Evolutionary conservation across 2,329 filamentous ascomycete species (phyloP).

Genomic region (Cladosporium sp.): DNA sequence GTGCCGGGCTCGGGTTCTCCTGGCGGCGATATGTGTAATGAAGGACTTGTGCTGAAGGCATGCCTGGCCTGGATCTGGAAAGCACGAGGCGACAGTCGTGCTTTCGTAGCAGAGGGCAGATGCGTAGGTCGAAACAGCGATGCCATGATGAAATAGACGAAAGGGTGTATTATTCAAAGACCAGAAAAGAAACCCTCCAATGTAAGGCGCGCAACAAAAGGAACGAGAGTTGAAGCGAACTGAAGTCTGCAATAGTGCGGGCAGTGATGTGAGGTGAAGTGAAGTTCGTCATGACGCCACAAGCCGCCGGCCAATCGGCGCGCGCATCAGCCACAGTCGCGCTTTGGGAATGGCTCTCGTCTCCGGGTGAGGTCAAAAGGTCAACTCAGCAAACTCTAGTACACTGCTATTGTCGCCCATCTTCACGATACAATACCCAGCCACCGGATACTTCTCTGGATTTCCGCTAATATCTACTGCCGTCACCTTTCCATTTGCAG

Average conservation of each 20-base stretch:
- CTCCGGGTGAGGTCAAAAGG: slow-evolving; percentile 1
- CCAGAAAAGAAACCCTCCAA: neutral
- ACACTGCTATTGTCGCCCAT: neutral
- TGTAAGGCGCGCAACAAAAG: neutral
- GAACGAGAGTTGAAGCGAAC: neutral
- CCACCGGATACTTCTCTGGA: neutral
- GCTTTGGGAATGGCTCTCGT: neutral
- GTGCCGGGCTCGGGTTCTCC: neutral
- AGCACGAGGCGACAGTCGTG: slow-evolving; percentile 25
- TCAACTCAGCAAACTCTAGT: neutral
- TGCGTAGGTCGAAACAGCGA: neutral
- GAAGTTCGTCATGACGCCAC: slow-evolving; percentile 3
- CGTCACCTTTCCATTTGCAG: neutral
- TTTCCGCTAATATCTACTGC: neutral
- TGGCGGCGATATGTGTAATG: slow-evolving; percentile 1
- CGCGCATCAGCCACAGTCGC: neutral
- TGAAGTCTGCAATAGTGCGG: neutral
- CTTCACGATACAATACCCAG: neutral
- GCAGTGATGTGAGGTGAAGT: neutral
- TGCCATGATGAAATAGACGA: neutral
- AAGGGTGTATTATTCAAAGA: neutral
- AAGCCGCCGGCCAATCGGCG: neutral
- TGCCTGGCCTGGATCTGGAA: slow-evolving; percentile 28
- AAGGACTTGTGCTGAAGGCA: slow-evolving; percentile 20
- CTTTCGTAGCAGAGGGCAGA: slow-evolving; percentile 14